A percentile compares a stretch with the other conserved stretches of the same genome.
phyloP scores from a whole-genome alignment of 306 rosid genomes.

The Echinosophora koreensis region DNA sequence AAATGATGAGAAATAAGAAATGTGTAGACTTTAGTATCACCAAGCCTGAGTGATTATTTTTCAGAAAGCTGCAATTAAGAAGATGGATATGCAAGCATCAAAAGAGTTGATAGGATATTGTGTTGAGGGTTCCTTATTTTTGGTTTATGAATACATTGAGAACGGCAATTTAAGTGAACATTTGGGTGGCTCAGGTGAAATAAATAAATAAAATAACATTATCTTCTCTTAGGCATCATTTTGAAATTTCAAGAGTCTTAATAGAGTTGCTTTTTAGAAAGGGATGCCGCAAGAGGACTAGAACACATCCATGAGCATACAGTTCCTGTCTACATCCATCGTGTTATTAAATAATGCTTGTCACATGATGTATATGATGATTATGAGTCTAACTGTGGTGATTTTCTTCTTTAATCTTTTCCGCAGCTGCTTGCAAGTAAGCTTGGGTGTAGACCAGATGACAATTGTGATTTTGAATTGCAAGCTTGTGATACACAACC shows the following conservation, averaged over 20 bases:
- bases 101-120: no score
- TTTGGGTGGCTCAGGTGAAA: conserved; percentile 66
- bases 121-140: conserved; percentile 72
- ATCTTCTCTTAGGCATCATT: background rate
- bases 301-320: conserved; percentile 89
- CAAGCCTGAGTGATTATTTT: background rate
- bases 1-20: conserved; percentile 24
- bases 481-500: conserved; percentile 94
- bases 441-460: conserved; percentile 72
- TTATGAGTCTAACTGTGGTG: conserved; percentile 24
- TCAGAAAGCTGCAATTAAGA: conserved; percentile 80
- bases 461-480: conserved; percentile 84
- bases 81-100: conserved; percentile 88
- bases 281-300: conserved; percentile 79
- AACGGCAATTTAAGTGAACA: conserved; percentile 74
- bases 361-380: conserved; percentile 12
- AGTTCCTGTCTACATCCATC: conserved; percentile 82
- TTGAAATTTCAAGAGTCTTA: conserved; percentile 32
- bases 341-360: no score
- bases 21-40: background rate
- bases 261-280: conserved; percentile 46
- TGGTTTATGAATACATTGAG: conserved; percentile 80
- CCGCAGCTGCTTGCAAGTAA: conserved; percentile 73
- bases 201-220: background rate
- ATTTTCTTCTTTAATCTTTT: conserved; percentile 36